Conservation (phyloP, 2,329 filamentous ascomycete species). For the Purpureocillium lavendulum region DNA sequence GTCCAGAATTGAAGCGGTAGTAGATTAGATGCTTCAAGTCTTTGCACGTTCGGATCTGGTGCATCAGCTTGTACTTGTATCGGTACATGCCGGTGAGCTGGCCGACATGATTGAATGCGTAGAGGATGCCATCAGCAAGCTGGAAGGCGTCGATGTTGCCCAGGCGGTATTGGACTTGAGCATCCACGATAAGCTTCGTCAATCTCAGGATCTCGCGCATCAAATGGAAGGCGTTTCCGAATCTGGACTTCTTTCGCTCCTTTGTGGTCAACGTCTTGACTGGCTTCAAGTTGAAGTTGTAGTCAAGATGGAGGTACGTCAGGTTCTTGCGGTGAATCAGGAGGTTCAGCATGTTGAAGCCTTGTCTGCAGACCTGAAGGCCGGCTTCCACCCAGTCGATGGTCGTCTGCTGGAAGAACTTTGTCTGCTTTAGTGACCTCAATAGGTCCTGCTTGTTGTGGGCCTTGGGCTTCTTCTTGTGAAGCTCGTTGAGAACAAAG, state of each 20-base stretch:
- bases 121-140: slow-evolving; percentile 95
- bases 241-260: slow-evolving; percentile 97
- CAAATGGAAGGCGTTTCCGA: slow-evolving; percentile 96
- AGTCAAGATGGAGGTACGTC: slow-evolving; percentile 95
- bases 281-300: slow-evolving; percentile 98
- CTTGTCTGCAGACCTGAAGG: slow-evolving; percentile 93
- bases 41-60: slow-evolving; percentile 98
- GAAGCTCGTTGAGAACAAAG: slow-evolving; percentile 91
- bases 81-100: slow-evolving; percentile 99
- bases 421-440: slow-evolving; percentile 85
- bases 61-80: slow-evolving; percentile 99
- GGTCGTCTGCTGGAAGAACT: slow-evolving; percentile 98
- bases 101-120: slow-evolving; percentile 97
- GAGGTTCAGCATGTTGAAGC: slow-evolving; percentile 98
- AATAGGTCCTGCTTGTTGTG: slow-evolving; percentile 91
- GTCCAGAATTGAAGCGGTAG: slow-evolving; percentile 95
- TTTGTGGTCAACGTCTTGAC: slow-evolving; percentile 98
- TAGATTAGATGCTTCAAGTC: slow-evolving; percentile 99
- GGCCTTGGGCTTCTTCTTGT: slow-evolving; percentile 92
- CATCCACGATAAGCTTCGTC: slow-evolving; percentile 96
- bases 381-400: slow-evolving; percentile 99
- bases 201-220: slow-evolving; percentile 96
- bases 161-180: slow-evolving; percentile 93
- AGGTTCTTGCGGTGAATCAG: slow-evolving; percentile 97
- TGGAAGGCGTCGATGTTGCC: slow-evolving; percentile 99